These are phyloP conservation scores for Nicotiana attenuata DNA, from an alignment of 257 asterid species.

Conservation along the genomic window DNA sequence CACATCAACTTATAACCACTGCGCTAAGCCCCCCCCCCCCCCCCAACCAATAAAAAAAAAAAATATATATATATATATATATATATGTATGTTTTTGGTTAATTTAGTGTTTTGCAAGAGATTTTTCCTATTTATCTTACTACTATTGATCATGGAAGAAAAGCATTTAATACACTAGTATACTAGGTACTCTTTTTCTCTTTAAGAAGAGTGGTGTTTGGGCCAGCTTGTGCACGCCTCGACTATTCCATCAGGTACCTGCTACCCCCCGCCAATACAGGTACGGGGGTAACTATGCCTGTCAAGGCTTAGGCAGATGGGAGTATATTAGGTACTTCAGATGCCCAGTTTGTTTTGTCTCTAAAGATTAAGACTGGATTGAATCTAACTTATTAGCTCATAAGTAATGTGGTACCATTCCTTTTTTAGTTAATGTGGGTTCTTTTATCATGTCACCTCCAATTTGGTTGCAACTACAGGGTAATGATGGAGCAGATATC, in stretches of 20 bases:
- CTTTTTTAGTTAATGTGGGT: neutral
- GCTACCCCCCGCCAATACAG: neutral
- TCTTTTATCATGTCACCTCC: neutral
- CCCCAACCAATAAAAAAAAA: too few relatives aligned
- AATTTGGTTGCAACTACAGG: conserved; percentile 38
- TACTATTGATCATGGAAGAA: neutral
- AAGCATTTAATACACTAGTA: neutral
- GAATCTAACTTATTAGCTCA: neutral
- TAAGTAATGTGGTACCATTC: neutral
- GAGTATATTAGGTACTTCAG: too few relatives aligned
- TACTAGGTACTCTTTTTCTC: neutral
- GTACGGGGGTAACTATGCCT: neutral
- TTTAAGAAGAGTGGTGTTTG: neutral
- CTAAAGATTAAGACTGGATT: neutral
- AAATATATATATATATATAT: too few relatives aligned
- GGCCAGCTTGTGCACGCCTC: neutral
- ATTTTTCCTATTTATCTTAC: neutral
- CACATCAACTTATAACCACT: too few relatives aligned
- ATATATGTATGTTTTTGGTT: neutral
- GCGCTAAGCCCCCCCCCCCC: too few relatives aligned
- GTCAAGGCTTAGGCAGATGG: neutral
- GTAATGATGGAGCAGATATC: conserved; percentile 45
- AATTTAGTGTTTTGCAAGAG: neutral
- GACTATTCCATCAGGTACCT: neutral
- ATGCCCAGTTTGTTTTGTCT: too few relatives aligned